A percentile compares a stretch with the other conserved stretches of the same genome.
phyloP scores from a whole-genome alignment of 2,329 filamentous ascomycete species.

The Aspergillus sergii region DNA sequence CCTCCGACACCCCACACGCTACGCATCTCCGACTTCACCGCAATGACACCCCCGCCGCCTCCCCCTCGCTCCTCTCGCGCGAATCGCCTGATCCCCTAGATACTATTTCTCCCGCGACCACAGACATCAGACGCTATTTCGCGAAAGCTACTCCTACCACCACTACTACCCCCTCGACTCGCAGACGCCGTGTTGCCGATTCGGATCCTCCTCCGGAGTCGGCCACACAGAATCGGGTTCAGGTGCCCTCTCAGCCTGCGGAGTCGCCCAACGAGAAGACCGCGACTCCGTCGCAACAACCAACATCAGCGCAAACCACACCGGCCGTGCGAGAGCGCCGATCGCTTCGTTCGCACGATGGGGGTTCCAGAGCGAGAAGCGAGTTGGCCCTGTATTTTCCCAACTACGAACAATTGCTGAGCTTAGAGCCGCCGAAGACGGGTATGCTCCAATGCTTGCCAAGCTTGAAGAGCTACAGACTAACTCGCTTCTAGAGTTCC shows the following conservation, averaged over 20 bases:
- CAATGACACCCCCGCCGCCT: conserved; percentile 18
- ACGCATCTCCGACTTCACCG: conserved; percentile 21
- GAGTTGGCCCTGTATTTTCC: conserved; percentile 89
- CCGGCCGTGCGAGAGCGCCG: conserved; percentile 51
- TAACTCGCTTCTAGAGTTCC: conserved; percentile 59
- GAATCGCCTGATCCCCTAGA: conserved; percentile 33
- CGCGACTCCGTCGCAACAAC: not conserved
- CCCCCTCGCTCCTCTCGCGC: conserved; percentile 22
- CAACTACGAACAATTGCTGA: conserved; percentile 92
- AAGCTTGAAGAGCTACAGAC: not conserved
- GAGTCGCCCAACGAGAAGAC: conserved; percentile 2
- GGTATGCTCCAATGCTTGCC: conserved; percentile 53
- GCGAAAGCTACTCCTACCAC: not conserved
- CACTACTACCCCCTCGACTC: not conserved
- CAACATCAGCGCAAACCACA: conserved; percentile 6
- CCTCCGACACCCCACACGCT: conserved; percentile 19
- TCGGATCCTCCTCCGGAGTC: not conserved
- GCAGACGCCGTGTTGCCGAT: not conserved
- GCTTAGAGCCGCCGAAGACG: conserved; percentile 75
- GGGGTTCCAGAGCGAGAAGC: conserved; percentile 81
- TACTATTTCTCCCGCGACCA: conserved; percentile 24
- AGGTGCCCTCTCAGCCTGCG: not conserved
- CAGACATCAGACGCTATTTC: not conserved
- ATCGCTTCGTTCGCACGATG: conserved; percentile 83
- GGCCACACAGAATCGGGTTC: not conserved